Evolutionary conservation across 352 stramenopile genomes (phyloP).

Genomic region (Lagenidium sp.): DNA sequence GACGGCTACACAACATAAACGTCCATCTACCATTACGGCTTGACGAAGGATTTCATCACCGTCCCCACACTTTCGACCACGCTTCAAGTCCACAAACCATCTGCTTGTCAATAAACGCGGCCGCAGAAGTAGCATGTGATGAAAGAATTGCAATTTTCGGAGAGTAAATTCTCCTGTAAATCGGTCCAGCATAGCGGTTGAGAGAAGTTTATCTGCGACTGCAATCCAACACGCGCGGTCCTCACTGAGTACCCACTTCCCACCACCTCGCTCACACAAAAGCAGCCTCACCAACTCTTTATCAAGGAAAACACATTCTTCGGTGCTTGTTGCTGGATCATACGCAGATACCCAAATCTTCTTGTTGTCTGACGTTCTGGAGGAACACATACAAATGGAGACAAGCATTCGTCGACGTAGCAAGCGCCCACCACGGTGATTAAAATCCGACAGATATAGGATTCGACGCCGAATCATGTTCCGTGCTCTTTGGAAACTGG

Average conservation of each 20-base stretch:
- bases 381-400: slow-evolving; percentile 28
- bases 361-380: not conserved
- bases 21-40: slow-evolving; percentile 26
- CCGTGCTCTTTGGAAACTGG: slow-evolving; percentile 25
- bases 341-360: slow-evolving; percentile 52
- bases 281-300: slow-evolving; percentile 59
- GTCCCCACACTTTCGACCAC: slow-evolving; percentile 48
- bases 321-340: slow-evolving; percentile 20
- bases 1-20: slow-evolving; percentile 40
- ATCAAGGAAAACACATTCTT: slow-evolving; percentile 59
- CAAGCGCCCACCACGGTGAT: slow-evolving; percentile 1
- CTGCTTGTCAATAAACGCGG: slow-evolving; percentile 42
- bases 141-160: slow-evolving; percentile 58
- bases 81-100: slow-evolving; percentile 48
- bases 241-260: slow-evolving; percentile 1
- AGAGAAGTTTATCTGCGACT: slow-evolving; percentile 41
- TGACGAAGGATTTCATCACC: slow-evolving; percentile 70
- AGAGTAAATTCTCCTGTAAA: slow-evolving; percentile 67
- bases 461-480: slow-evolving; percentile 33
- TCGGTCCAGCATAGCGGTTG: slow-evolving; percentile 50
- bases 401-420: slow-evolving; percentile 31
- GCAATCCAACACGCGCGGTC: slow-evolving; percentile 6
- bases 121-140: slow-evolving; percentile 37
- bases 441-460: no score
- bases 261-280: slow-evolving; percentile 2